A percentile compares a stretch with the other conserved stretches of the same genome.
phyloP scores from a whole-genome alignment of 208 protist species.

The Kentomonas sorsogonicus region DNA sequence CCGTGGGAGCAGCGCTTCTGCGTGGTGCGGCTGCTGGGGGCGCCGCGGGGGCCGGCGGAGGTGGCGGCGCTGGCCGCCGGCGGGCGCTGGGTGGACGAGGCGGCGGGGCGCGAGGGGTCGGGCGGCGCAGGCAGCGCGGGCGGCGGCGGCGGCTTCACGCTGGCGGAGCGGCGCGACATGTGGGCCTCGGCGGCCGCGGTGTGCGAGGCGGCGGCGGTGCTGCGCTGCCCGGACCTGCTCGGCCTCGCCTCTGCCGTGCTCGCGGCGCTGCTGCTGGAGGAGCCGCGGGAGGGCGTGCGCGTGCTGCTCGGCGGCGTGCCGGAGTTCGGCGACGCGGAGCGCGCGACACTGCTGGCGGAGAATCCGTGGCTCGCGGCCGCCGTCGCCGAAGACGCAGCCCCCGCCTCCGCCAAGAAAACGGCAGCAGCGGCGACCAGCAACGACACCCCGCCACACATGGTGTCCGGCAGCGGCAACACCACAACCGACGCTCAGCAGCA shows the following conservation, averaged over 20 bases:
- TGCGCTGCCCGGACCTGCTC: too few relatives aligned
- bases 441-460: too few relatives aligned
- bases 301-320: conserved; percentile 47
- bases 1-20: conserved; percentile 60
- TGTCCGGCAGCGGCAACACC: too few relatives aligned
- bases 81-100: too few relatives aligned
- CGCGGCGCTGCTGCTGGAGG: conserved; percentile 13
- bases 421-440: too few relatives aligned
- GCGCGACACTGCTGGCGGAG: too few relatives aligned
- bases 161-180: conserved; percentile 9
- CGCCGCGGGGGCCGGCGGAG: conserved; percentile 12
- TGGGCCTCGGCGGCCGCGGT: conserved; percentile 51
- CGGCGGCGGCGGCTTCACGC: neutral
- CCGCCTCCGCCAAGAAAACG: too few relatives aligned
- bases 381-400: too few relatives aligned
- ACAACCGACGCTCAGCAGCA: too few relatives aligned
- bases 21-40: conserved; percentile 32
- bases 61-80: conserved; percentile 7
- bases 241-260: conserved; percentile 4
- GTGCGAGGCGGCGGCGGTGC: conserved; percentile 5
- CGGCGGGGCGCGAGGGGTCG: neutral
- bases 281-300: conserved; percentile 25
- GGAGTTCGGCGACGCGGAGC: conserved; percentile 31
- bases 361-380: too few relatives aligned
- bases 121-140: neutral